Evolutionary conservation across 2,329 filamentous ascomycete species (phyloP).

Genomic region (Pseudogymnoascus verrucosus): DNA sequence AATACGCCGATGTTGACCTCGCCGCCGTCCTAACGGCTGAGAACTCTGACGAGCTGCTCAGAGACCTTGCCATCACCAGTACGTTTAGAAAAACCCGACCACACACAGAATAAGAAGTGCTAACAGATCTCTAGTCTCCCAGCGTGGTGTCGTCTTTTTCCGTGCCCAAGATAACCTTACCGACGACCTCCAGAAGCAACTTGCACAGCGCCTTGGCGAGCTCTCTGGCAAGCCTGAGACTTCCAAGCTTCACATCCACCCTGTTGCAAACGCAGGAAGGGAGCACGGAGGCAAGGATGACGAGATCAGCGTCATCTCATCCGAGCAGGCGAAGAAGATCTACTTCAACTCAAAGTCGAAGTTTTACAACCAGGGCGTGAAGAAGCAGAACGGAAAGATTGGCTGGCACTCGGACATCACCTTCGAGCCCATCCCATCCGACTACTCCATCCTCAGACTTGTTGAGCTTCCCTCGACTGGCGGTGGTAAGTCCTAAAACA

Average conservation of each 20-base stretch:
- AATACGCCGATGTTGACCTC: conserved; percentile 35
- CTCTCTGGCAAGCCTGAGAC: conserved; percentile 48
- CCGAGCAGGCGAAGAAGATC: conserved; percentile 43
- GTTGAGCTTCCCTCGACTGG: conserved; percentile 25
- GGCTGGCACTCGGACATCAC: conserved; percentile 58
- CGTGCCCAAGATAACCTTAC: conserved; percentile 53
- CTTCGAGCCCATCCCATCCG: conserved; percentile 55
- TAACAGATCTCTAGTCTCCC: conserved; percentile 44
- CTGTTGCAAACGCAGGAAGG: conserved; percentile 44
- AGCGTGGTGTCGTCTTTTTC: conserved; percentile 64
- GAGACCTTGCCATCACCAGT: conserved; percentile 42
- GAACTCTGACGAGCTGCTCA: conserved; percentile 39
- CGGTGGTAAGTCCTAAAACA: conserved; percentile 26
- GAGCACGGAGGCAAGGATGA: conserved; percentile 48
- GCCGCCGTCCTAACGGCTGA: conserved; percentile 39
- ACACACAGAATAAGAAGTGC: neutral
- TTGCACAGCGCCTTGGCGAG: conserved; percentile 53
- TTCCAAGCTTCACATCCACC: conserved; percentile 53
- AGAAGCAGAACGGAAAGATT: conserved; percentile 38
- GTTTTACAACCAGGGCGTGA: conserved; percentile 30
- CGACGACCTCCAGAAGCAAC: conserved; percentile 57
- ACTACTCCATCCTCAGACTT: conserved; percentile 44
- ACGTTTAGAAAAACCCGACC: conserved; percentile 11
- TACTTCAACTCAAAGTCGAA: conserved; percentile 29
- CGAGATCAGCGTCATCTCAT: conserved; percentile 58